Evolutionary conservation across 2,329 filamentous ascomycete genomes (phyloP), one percentile per base, ranked within the genome.

Genomic region (Cladosporium sp.): DNA sequence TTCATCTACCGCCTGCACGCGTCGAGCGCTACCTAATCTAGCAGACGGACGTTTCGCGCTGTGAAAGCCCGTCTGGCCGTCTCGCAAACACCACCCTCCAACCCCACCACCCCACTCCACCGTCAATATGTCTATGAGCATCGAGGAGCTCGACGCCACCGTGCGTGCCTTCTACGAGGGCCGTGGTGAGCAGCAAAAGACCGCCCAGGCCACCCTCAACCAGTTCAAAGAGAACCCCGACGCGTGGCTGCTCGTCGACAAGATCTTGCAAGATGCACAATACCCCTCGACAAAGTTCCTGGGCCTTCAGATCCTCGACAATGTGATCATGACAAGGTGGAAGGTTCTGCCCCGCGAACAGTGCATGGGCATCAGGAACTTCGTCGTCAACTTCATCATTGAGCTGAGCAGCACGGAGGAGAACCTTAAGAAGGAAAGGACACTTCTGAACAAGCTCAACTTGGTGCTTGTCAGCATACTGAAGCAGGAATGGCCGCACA

Each of bases 191-290:
- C 84, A 91, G 81, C 91, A 96, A 92, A 96, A 96, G 83, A 85
- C 90, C 82, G 93, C 93, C 71, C 91, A 97, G 75, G 88, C 90
- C 71, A 87, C 90, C 60, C 79, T 97, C 72, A 97, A 96, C 77
- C 70, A 97, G 90, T 99, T 99, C 83, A 97, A 97, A 77, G 94
- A 97, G 80, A 96, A 97, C 71, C 92, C 93, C 58, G 94, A 99
- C 79, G 88, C 94, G 60, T 99, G 94, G 94, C 84, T 97, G 65
- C 85, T 97, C 73, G 94, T 97, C 69, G 94, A 97, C 74, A 92
- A 96, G 78, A 96, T 99, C 70, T 84, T 99, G 62, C 88, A 93
- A 75, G 89, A 96, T 74, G 90, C 94, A 63, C 88, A 88, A 73
- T 96, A 97, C 73, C 86, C 91, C 56, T 91, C 97, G 77, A 99